Evolutionary conservation across 179 eudicot species (phyloP).

Genomic region (Nepenthes alata): DNA sequence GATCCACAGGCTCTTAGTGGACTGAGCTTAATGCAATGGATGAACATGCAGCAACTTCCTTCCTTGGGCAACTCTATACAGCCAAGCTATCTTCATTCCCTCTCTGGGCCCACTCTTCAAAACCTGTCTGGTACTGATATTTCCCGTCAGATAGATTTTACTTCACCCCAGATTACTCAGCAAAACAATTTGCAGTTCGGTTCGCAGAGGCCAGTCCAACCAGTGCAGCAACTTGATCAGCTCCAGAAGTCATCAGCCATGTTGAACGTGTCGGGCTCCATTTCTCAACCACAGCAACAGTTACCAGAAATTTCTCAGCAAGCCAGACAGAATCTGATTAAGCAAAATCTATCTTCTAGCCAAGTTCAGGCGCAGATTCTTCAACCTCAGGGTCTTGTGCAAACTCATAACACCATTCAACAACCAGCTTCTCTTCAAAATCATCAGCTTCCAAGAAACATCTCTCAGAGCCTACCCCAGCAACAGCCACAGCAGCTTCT

Average conservation of each 20-base stretch:
- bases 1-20: slow-evolving; percentile 61
- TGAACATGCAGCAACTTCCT: slow-evolving; percentile 85
- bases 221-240: slow-evolving; percentile 54
- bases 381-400: slow-evolving; percentile 37
- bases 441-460: slow-evolving; percentile 45
- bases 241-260: slow-evolving; percentile 49
- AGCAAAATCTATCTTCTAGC: slow-evolving; percentile 32
- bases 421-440: slow-evolving; percentile 45
- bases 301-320: slow-evolving; percentile 43
- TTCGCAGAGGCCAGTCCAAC: slow-evolving; percentile 41
- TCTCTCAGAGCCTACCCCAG: slow-evolving; percentile 30
- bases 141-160: slow-evolving; percentile 48
- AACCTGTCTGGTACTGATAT: slow-evolving; percentile 38
- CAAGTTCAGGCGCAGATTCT: slow-evolving; percentile 45
- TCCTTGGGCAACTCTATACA: slow-evolving; percentile 47
- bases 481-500: slow-evolving; percentile 34
- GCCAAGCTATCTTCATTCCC: slow-evolving; percentile 41
- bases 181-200: slow-evolving; percentile 52
- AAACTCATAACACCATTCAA: slow-evolving; percentile 36
- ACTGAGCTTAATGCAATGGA: slow-evolving; percentile 79
- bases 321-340: slow-evolving; percentile 35
- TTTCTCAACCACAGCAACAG: slow-evolving; percentile 55
- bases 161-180: slow-evolving; percentile 47
- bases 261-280: slow-evolving; percentile 34
- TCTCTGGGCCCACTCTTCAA: slow-evolving; percentile 48